Conservation (phyloP, 192 early-diverging fungal species). For the Rhizoclosmatium sp. region DNA sequence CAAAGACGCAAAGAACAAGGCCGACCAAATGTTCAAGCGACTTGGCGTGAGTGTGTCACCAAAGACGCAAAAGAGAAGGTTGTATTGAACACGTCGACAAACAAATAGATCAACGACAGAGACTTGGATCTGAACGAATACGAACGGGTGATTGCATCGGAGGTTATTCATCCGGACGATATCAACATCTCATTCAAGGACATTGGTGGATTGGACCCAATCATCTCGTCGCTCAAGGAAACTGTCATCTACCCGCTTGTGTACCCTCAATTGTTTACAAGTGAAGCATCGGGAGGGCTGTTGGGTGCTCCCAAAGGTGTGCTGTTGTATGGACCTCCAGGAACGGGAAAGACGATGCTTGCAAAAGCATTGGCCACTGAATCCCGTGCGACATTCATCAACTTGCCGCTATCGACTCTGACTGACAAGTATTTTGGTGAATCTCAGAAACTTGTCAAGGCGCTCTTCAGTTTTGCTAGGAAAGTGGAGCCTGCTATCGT, state of each 20-base stretch:
- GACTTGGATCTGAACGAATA: constrained; percentile 88
- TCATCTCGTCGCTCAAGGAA: constrained; percentile 90
- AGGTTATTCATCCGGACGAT: constrained; percentile 94
- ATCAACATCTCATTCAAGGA: constrained; percentile 85
- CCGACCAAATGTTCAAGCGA: constrained; percentile 69
- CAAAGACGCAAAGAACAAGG: constrained; percentile 80
- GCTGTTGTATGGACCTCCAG: constrained; percentile 92
- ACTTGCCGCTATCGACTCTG: constrained; percentile 94
- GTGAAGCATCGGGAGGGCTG: constrained; percentile 78
- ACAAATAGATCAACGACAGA: constrained; percentile 42
- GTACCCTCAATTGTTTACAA: constrained; percentile 86
- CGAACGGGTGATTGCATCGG: constrained; percentile 92
- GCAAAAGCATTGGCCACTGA: constrained; percentile 98
- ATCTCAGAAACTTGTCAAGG: constrained; percentile 70
- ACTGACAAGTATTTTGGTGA: constrained; percentile 64
- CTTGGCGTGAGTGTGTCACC: constrained; percentile 65
- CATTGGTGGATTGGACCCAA: constrained; percentile 92
- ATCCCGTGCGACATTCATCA: constrained; percentile 97
- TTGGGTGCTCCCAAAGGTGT: constrained; percentile 95
- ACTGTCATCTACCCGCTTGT: constrained; percentile 95
- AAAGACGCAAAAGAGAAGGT: not conserved
- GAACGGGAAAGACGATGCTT: constrained; percentile 98
- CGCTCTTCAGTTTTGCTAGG: constrained; percentile 89
- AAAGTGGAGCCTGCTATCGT: constrained; percentile 97
- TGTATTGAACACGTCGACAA: not conserved